Evolutionary conservation across 805 yeast genomes (phyloP).

Genomic region (Grigorovia yakushimaensis): DNA sequence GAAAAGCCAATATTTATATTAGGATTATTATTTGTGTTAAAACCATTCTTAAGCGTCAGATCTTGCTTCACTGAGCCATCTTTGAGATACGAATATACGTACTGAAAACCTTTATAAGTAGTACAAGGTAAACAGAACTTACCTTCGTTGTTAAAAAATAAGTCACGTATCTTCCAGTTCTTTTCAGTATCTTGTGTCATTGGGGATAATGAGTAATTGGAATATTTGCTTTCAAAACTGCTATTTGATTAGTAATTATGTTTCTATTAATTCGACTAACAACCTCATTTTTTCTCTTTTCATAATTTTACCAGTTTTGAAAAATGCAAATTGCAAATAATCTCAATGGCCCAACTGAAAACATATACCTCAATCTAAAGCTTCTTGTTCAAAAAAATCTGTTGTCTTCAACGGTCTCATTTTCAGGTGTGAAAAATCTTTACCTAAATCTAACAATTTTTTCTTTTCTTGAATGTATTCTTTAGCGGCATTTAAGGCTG

Average conservation of each 20-base stretch:
- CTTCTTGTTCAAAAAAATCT: constrained; percentile 38
- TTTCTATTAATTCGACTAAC: too few relatives aligned
- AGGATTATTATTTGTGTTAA: background rate
- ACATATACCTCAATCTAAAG: background rate
- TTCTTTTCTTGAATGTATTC: constrained; percentile 64
- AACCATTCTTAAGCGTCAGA: background rate
- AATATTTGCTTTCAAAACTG: too few relatives aligned
- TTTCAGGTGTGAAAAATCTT: constrained; percentile 25
- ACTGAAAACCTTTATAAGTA: constrained; percentile 63
- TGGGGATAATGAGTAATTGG: too few relatives aligned
- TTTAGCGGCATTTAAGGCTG: constrained; percentile 81
- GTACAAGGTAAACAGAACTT: constrained; percentile 93
- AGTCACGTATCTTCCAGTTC: background rate
- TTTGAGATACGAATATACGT: constrained; percentile 5
- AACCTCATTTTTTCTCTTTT: too few relatives aligned
- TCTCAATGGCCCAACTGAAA: background rate
- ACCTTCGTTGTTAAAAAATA: constrained; percentile 69
- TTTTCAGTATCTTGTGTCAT: constrained; percentile 4
- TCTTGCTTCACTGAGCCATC: background rate
- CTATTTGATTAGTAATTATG: too few relatives aligned
- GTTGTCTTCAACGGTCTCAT: constrained; percentile 55
- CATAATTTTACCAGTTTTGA: background rate
- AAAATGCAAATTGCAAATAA: too few relatives aligned
- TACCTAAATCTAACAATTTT: constrained; percentile 4
- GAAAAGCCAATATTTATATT: background rate